These are phyloP conservation scores for Xylaria venustula DNA, from an alignment of 495 filamentous ascomycete genomes.

Conservation along the genomic window DNA sequence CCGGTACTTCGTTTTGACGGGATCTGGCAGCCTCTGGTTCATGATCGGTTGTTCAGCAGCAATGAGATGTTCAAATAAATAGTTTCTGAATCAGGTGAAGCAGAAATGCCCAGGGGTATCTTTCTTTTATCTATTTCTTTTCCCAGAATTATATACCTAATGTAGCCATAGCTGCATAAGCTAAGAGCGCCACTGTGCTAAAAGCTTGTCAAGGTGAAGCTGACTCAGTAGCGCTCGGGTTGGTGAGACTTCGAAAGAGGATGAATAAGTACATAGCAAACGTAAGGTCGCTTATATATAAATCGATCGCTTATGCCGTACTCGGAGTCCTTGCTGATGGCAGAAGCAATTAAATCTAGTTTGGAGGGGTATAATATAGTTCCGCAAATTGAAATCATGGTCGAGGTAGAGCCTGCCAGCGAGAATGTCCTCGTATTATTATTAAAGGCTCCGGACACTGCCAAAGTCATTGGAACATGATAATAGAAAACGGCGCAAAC, in stretches of 20 bases:
- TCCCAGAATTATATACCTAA: background rate
- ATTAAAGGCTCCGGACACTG: too few relatives aligned
- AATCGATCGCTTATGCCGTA: background rate
- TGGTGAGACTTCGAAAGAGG: background rate
- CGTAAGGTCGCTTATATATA: background rate
- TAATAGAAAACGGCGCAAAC: background rate
- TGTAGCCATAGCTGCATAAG: background rate
- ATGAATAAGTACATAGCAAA: background rate
- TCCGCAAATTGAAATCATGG: background rate
- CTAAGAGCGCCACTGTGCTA: background rate
- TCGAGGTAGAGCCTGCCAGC: background rate
- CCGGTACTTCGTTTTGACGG: too few relatives aligned
- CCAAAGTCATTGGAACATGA: background rate
- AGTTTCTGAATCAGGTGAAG: too few relatives aligned
- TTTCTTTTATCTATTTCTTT: constrained; percentile 6
- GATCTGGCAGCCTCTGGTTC: too few relatives aligned
- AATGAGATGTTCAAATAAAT: too few relatives aligned
- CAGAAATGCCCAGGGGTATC: constrained; percentile 4
- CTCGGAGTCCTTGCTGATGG: background rate
- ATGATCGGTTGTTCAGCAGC: too few relatives aligned
- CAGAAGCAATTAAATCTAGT: background rate
- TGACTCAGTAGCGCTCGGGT: background rate
- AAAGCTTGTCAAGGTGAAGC: background rate
- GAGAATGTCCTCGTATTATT: background rate
- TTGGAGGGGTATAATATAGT: background rate